These are phyloP conservation scores for Globisporangium yorkense DNA, from an alignment of 352 stramenopile genomes.

Conservation along the genomic window DNA sequence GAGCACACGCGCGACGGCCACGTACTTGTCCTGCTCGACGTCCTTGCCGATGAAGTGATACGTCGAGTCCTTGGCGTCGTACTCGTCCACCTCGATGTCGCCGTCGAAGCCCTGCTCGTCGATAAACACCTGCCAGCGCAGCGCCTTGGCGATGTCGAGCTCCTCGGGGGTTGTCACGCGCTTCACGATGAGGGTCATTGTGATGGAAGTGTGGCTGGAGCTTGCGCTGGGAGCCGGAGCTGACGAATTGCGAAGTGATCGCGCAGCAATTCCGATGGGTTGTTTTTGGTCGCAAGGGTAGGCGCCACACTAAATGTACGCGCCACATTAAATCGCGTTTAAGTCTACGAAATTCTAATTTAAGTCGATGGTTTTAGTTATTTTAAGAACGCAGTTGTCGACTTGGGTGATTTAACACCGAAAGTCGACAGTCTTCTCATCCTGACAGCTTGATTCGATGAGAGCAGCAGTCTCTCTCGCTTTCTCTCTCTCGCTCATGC, in stretches of 20 bases:
- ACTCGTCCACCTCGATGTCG: constrained; percentile 32
- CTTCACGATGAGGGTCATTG: constrained; percentile 35
- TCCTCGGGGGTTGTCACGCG: constrained; percentile 31
- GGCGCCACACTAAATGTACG: too few species aligned
- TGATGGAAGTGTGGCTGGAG: neutral
- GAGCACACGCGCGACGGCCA: constrained; percentile 41
- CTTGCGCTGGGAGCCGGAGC: neutral
- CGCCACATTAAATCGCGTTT: too few species aligned
- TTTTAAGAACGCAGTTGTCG: neutral
- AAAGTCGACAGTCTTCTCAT: neutral
- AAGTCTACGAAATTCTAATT: neutral
- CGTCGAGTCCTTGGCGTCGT: constrained; percentile 38
- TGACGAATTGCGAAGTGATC: neutral
- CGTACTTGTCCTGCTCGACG: constrained; percentile 39
- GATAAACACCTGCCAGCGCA: constrained; percentile 50
- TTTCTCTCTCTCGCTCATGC: too few species aligned
- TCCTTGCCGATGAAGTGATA: constrained; percentile 54
- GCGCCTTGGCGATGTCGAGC: constrained; percentile 30
- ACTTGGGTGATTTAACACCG: neutral
- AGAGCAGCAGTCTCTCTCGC: too few species aligned
- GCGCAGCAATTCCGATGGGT: too few species aligned
- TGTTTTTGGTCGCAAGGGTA: too few species aligned
- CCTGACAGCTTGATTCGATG: neutral
- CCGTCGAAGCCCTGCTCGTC: constrained; percentile 39
- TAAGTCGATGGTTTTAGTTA: neutral